Percentiles rank a stretch among this genome's conserved stretches.
Conservation (phyloP, 352 stramenopile genomes). For the Globisporangium splendens region DNA sequence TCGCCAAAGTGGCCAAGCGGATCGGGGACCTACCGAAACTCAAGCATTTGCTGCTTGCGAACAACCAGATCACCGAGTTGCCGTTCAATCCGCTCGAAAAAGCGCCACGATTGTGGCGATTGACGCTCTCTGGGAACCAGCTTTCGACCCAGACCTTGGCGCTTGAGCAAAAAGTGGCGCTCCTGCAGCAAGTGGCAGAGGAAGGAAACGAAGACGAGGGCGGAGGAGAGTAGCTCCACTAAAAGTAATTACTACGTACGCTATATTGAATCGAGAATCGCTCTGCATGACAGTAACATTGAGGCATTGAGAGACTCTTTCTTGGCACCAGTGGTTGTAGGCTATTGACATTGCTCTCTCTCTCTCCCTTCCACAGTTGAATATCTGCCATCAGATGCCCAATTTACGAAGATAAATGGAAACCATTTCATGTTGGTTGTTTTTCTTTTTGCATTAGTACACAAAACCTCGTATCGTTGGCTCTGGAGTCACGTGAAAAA, state of each 20-base stretch:
- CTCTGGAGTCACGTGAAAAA: slow-evolving; percentile 62
- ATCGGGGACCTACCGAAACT: slow-evolving; percentile 79
- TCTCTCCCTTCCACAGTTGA: too few relatives aligned
- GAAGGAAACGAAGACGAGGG: slow-evolving; percentile 41
- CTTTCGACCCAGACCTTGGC: slow-evolving; percentile 51
- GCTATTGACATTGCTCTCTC: too few relatives aligned
- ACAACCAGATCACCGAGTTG: slow-evolving; percentile 78
- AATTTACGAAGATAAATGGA: background rate
- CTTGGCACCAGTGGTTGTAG: too few relatives aligned
- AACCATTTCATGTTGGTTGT: background rate
- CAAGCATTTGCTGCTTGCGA: slow-evolving; percentile 77
- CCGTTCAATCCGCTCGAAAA: slow-evolving; percentile 81
- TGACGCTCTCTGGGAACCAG: slow-evolving; percentile 81
- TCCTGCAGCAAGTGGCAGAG: slow-evolving; percentile 44
- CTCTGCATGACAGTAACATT: too few relatives aligned
- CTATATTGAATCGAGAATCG: too few relatives aligned
- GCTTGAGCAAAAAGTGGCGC: slow-evolving; percentile 58
- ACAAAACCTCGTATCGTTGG: background rate
- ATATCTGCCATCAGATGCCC: too few relatives aligned
- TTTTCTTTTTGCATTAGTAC: slow-evolving; percentile 14
- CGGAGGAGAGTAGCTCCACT: slow-evolving; percentile 13
- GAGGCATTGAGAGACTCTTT: too few relatives aligned
- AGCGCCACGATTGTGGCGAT: slow-evolving; percentile 53
- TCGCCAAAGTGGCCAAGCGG: slow-evolving; percentile 80
- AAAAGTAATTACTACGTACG: too few relatives aligned